Evolutionary conservation across 352 stramenopile genomes (phyloP).

Genomic region (Phytophthora colocasiae): DNA sequence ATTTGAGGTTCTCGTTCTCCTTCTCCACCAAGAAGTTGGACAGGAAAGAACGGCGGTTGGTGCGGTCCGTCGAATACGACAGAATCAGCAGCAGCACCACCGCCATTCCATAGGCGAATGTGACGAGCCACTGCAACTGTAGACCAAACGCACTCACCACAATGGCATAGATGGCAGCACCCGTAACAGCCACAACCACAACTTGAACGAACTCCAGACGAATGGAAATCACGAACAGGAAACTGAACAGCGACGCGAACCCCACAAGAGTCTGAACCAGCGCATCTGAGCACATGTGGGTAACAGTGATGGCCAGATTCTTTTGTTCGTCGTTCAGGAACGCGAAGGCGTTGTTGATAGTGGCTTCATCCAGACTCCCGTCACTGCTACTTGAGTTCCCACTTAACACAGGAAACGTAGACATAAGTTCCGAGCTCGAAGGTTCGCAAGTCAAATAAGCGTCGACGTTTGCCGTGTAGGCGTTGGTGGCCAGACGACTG

Average conservation of each 20-base stretch:
- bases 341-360: conserved; percentile 29
- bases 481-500: conserved; percentile 56
- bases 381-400: conserved; percentile 31
- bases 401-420: conserved; percentile 36
- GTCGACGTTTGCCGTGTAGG: conserved; percentile 51
- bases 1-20: conserved; percentile 87
- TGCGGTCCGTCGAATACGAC: conserved; percentile 81
- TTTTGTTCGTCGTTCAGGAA: conserved; percentile 46
- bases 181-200: conserved; percentile 67
- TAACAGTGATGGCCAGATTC: conserved; percentile 45
- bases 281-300: conserved; percentile 60
- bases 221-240: conserved; percentile 85
- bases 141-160: conserved; percentile 65
- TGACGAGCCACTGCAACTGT: conserved; percentile 73
- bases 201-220: conserved; percentile 91
- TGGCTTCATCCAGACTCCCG: conserved; percentile 26
- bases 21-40: conserved; percentile 87
- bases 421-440: conserved; percentile 28
- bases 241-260: conserved; percentile 81
- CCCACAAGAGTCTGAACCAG: conserved; percentile 71
- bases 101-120: conserved; percentile 66
- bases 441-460: conserved; percentile 46
- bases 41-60: conserved; percentile 83
- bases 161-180: conserved; percentile 64
- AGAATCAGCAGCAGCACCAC: conserved; percentile 79